Conservation (phyloP, 208 protist genomes). For the Tritrichomonas musculus region DNA sequence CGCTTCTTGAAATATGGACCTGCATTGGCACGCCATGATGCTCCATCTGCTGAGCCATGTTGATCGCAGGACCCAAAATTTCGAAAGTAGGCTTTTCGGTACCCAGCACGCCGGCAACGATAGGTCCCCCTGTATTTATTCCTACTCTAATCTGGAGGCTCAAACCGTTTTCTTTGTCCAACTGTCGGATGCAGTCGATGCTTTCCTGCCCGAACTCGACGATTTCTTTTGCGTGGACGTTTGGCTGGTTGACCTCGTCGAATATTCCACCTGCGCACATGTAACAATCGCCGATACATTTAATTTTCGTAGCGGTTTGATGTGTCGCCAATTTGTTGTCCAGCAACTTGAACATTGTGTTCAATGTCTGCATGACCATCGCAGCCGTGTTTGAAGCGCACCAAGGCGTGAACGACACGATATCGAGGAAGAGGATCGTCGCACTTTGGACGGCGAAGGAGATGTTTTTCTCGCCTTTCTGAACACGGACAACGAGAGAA, state of each 20-base stretch:
- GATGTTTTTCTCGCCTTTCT: background rate
- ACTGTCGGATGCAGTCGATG: no score
- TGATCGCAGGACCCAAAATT: no score
- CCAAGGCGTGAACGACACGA: background rate
- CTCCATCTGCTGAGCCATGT: no score
- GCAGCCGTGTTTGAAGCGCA: background rate
- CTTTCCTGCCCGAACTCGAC: background rate
- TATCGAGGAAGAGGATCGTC: background rate
- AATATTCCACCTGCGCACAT: background rate
- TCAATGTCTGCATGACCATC: background rate
- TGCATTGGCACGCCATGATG: no score
- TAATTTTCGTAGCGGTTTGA: background rate
- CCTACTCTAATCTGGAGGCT: no score
- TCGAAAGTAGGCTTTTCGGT: no score
- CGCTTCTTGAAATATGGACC: no score
- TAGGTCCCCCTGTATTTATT: no score
- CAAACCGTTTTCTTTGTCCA: no score
- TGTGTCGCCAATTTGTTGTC: background rate
- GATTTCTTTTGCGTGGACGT: background rate
- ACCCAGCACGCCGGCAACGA: no score
- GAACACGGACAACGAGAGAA: background rate
- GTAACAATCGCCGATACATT: background rate
- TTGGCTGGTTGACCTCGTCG: background rate
- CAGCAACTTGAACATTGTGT: background rate
- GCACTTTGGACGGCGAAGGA: background rate